phyloP scores from a whole-genome alignment of 73 alveolate species.

The Paramecium pentaurelia region DNA sequence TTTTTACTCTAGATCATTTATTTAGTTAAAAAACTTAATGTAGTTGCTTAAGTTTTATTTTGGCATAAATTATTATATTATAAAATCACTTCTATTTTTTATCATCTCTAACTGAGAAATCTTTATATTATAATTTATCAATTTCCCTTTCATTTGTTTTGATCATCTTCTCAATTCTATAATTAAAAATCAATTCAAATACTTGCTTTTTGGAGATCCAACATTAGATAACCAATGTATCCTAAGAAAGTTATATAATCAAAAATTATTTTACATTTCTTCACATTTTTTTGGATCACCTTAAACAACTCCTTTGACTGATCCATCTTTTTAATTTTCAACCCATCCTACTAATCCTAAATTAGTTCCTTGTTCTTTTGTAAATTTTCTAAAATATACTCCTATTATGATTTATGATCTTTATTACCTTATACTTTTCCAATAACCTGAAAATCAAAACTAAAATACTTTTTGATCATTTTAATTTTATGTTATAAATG shows the following conservation, averaged over 20 bases:
- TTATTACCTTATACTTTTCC: constrained; percentile 34
- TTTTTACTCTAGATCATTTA: not conserved
- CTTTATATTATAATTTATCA: not conserved
- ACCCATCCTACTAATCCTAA: constrained; percentile 61
- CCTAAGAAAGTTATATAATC: not conserved
- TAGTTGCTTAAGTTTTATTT: constrained; percentile 15
- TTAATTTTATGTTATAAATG: not conserved
- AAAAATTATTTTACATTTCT: not conserved
- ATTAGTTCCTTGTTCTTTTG: constrained; percentile 26
- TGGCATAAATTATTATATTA: not conserved
- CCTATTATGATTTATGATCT: not conserved
- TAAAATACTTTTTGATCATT: not conserved
- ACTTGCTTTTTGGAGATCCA: not conserved
- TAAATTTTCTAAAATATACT: constrained; percentile 31
- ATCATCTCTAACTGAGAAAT: not conserved
- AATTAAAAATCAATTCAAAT: not conserved
- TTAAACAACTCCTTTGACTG: constrained; percentile 58
- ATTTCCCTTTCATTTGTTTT: not conserved
- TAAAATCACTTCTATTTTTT: not conserved
- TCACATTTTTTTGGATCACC: not conserved
- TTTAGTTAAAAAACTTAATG: not conserved
- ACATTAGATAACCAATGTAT: not conserved
- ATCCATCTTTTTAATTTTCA: constrained; percentile 29
- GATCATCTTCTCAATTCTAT: not conserved
- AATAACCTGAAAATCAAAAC: constrained; percentile 33